phyloP scores from a whole-genome alignment of 2,329 filamentous ascomycete genomes.

The Trichoderma citrinoviride region DNA sequence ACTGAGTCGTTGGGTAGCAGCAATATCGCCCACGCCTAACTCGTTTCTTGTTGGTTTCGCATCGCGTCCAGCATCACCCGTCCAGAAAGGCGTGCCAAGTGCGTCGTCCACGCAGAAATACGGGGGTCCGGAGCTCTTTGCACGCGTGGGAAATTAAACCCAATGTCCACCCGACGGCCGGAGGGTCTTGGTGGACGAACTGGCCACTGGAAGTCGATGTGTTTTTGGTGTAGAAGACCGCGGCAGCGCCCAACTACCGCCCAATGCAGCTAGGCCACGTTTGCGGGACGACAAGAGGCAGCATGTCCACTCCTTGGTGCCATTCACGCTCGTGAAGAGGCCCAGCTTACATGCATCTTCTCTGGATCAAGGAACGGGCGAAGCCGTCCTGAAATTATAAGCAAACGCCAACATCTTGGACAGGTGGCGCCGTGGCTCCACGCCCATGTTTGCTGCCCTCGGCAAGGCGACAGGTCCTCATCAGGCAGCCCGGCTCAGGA shows the following conservation, averaged over 20 bases:
- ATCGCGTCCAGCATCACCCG: slow-evolving; percentile 4
- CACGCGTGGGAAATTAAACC: slow-evolving; percentile 16
- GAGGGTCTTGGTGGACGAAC: background rate
- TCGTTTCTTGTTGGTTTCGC: slow-evolving; percentile 19
- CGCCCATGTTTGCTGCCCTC: too few relatives aligned
- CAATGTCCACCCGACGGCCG: slow-evolving; percentile 10
- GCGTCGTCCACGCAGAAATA: background rate
- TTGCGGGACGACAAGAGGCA: background rate
- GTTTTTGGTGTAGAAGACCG: background rate
- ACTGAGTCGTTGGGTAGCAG: background rate
- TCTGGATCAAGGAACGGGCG: too few relatives aligned
- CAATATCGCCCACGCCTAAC: slow-evolving; percentile 12
- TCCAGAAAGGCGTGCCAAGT: background rate
- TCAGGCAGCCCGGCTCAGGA: slow-evolving; percentile 8
- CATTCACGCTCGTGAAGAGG: too few relatives aligned
- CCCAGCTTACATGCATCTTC: too few relatives aligned
- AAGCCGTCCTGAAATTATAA: too few relatives aligned
- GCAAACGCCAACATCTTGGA: too few relatives aligned
- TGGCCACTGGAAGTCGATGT: background rate
- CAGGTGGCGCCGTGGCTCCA: too few relatives aligned
- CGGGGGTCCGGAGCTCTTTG: slow-evolving; percentile 5
- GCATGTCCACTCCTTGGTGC: too few relatives aligned
- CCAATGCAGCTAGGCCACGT: slow-evolving; percentile 15
- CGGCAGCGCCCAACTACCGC: slow-evolving; percentile 7
- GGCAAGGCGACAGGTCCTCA: background rate